Evolutionary conservation across 2,329 filamentous ascomycete species (phyloP).

Genomic region (Colletotrichum sp.): DNA sequence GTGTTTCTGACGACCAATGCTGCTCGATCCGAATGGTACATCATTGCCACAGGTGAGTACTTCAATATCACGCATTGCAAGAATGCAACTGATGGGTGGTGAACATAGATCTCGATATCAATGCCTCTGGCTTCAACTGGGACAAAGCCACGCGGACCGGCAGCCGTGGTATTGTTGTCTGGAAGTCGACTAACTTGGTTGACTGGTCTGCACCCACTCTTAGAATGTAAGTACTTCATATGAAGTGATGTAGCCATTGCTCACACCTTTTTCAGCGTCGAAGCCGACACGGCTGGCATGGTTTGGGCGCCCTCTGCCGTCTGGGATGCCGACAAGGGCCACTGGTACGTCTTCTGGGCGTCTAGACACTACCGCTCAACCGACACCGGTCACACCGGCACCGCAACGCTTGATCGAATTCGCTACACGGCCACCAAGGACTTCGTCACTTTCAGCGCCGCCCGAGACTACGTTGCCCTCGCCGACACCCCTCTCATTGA

Average conservation of each 20-base stretch:
- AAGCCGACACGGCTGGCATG: slow-evolving; percentile 39
- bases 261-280: slow-evolving; percentile 27
- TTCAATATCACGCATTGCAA: neutral
- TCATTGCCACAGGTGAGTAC: slow-evolving; percentile 37
- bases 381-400: slow-evolving; percentile 50
- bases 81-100: neutral
- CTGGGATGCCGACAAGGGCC: slow-evolving; percentile 36
- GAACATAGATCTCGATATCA: slow-evolving; percentile 38
- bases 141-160: slow-evolving; percentile 37
- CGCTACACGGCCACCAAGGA: slow-evolving; percentile 56
- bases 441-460: slow-evolving; percentile 51
- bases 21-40: slow-evolving; percentile 36
- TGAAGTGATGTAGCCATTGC: neutral
- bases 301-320: slow-evolving; percentile 42
- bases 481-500: slow-evolving; percentile 52
- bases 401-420: slow-evolving; percentile 43
- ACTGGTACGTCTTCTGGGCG: slow-evolving; percentile 56
- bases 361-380: slow-evolving; percentile 45
- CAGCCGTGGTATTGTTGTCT: slow-evolving; percentile 40
- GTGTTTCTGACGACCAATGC: slow-evolving; percentile 38
- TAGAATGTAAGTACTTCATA: slow-evolving; percentile 21
- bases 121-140: slow-evolving; percentile 37
- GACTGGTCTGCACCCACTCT: slow-evolving; percentile 35
- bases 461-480: slow-evolving; percentile 47
- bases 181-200: slow-evolving; percentile 38